Percentiles rank a stretch among this genome's conserved stretches.
These are phyloP conservation scores for Boletus semigastroideus DNA, from an alignment of 1,284 basidiomycete species.

Conservation along the genomic window DNA sequence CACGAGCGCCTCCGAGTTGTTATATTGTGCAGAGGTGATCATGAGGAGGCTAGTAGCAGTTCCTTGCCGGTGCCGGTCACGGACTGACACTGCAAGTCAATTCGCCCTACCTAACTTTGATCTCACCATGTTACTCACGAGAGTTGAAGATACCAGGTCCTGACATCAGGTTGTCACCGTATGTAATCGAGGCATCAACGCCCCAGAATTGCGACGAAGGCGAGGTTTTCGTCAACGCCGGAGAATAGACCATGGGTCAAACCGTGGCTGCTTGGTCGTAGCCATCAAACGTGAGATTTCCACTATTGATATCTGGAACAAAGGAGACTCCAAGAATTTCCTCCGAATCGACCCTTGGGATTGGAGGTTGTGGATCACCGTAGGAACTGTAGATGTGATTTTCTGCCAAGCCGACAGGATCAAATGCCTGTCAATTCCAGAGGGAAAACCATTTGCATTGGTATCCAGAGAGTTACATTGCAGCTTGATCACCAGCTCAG, in stretches of 20 bases:
- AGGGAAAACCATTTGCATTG: slow-evolving; percentile 39
- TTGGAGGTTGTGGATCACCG: slow-evolving; percentile 44
- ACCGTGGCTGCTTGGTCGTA: slow-evolving; percentile 45
- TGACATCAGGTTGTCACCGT: slow-evolving; percentile 39
- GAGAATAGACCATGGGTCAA: slow-evolving; percentile 45
- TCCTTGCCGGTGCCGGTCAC: slow-evolving; percentile 54
- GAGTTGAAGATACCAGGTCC: slow-evolving; percentile 34
- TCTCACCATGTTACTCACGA: slow-evolving; percentile 29
- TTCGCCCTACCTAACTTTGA: no score
- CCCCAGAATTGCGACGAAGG: slow-evolving; percentile 53
- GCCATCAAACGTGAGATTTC: slow-evolving; percentile 50
- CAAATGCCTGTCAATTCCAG: slow-evolving; percentile 52
- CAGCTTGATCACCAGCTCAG: slow-evolving; percentile 42
- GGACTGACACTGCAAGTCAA: no score
- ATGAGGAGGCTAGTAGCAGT: slow-evolving; percentile 39
- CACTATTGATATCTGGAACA: slow-evolving; percentile 39
- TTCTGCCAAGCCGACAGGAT: slow-evolving; percentile 53
- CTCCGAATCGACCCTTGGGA: slow-evolving; percentile 44
- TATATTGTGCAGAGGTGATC: slow-evolving; percentile 36
- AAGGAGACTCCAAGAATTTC: slow-evolving; percentile 44
- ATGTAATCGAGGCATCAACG: slow-evolving; percentile 49
- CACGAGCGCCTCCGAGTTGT: not conserved
- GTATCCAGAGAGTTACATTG: slow-evolving; percentile 56
- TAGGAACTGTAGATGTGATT: slow-evolving; percentile 37
- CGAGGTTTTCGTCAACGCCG: slow-evolving; percentile 47